Conservation (phyloP, 441 rosid genomes). For the Populus trichocarpa region DNA sequence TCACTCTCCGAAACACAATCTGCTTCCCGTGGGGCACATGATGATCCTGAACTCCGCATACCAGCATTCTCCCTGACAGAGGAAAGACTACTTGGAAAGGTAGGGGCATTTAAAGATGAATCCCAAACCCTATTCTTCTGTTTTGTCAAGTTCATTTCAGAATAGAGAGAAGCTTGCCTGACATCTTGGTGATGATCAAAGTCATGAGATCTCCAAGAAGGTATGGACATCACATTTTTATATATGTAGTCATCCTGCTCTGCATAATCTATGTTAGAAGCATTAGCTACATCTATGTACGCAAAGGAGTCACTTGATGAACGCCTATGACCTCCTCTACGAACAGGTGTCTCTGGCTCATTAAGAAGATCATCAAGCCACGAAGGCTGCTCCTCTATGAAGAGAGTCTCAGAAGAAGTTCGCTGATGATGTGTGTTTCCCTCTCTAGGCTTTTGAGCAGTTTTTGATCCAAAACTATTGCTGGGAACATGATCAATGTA, state of each 20-base stretch:
- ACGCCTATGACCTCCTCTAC: constrained; percentile 90
- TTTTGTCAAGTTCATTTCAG: constrained; percentile 49
- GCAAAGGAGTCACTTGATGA: constrained; percentile 99
- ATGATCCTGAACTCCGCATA: constrained; percentile 47
- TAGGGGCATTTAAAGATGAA: constrained; percentile 39
- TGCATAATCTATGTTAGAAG: constrained; percentile 54
- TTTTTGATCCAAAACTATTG: constrained; percentile 59
- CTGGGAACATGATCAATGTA: constrained; percentile 61
- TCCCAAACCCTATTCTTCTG: constrained; percentile 64
- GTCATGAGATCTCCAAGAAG: constrained; percentile 69
- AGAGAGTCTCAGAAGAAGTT: constrained; percentile 84
- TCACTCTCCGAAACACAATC: constrained; percentile 44
- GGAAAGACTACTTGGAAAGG: constrained; percentile 47
- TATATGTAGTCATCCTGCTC: constrained; percentile 59
- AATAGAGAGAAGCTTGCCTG: constrained; percentile 41
- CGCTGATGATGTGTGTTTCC: constrained; percentile 69
- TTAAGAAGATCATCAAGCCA: constrained; percentile 99
- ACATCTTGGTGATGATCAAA: constrained; percentile 56
- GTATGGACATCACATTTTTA: constrained; percentile 36
- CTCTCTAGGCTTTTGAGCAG: constrained; percentile 60
- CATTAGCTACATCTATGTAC: constrained; percentile 62
- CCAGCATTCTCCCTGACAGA: constrained; percentile 52
- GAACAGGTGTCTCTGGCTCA: constrained; percentile 94
- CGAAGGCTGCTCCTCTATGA: constrained; percentile 92
- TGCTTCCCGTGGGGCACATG: constrained; percentile 47